Evolutionary conservation across 257 asterid species (phyloP), one percentile per base, ranked within the genome.

Genomic region (Osmanthus fragrans): DNA sequence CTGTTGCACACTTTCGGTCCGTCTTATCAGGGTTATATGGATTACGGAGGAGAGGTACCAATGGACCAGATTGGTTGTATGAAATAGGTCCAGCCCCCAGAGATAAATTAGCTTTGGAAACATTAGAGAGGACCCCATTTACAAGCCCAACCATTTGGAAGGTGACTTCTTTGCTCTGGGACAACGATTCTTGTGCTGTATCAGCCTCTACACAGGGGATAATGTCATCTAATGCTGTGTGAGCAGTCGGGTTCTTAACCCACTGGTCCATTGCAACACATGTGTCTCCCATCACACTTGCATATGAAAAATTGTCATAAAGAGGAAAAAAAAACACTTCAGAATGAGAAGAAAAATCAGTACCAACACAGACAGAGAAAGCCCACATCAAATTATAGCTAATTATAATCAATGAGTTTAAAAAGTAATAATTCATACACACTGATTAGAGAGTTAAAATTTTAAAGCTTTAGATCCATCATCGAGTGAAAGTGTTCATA

Each of bases 1-100:
- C 98, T 3, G 89, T 21, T 9, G 60, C 77, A 58, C 99, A 96
- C 71, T 66, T 82, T 21, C 91, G 80, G 27, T 85, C 84, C 5
- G 94, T 87, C 82, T 40, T 82, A 89, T 95, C 93, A 0, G 88
- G 72, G 78, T 92, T 88, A 72, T 86, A 93, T 0, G 99, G 99
- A 85, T 87, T 93, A 86, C 99, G 93, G 72, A 93, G 94, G 69
- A 84, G 84, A 82, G 99, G 99, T 74, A 96, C 98, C 88, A 78
- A 78, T 0, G 99, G 99, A 18, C 99, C 99, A 8, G 99, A 93
- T 73, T 96, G 99, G 65, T 96, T 96, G 94, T 90, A 96, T 71
- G 19, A 85, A 3, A 84, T 16, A n/a, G 88, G 89, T 29, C 80
- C 78, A n/a, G 77, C 75, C 18, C 71, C 66, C 5, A 84, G 85